These are phyloP conservation scores for Bassia scoparia DNA, from an alignment of 148 eudicot species.

Conservation along the genomic window DNA sequence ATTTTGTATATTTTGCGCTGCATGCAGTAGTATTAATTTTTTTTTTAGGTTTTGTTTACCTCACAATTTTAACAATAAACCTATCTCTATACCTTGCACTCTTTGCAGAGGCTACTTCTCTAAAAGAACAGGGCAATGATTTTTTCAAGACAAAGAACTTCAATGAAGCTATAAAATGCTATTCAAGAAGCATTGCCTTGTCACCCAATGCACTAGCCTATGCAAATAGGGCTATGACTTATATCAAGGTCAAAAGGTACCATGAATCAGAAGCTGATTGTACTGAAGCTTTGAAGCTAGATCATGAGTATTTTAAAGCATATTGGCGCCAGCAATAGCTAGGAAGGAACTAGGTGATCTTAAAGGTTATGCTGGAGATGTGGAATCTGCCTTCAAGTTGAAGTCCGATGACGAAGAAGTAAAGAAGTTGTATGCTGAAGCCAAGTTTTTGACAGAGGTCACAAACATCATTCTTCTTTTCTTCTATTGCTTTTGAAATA, in stretches of 20 bases:
- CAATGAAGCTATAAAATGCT: constrained; percentile 87
- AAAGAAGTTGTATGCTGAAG: constrained; percentile 59
- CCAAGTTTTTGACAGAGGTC: too few relatives aligned
- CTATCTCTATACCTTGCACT: background rate
- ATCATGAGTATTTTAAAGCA: constrained; percentile 80
- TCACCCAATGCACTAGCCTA: constrained; percentile 80
- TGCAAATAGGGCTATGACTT: constrained; percentile 94
- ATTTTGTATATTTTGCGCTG: background rate
- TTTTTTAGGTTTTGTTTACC: background rate
- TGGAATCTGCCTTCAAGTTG: constrained; percentile 67
- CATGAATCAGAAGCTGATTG: constrained; percentile 89
- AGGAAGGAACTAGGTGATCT: too few relatives aligned
- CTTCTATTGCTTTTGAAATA: too few relatives aligned
- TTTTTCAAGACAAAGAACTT: too few relatives aligned
- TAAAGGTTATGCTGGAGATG: constrained; percentile 71
- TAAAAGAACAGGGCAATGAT: constrained; percentile 57
- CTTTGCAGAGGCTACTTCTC: constrained; percentile 6
- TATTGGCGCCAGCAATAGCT: constrained; percentile 76
- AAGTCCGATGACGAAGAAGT: constrained; percentile 73
- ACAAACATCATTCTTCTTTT: too few relatives aligned
- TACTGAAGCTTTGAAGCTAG: constrained; percentile 76
- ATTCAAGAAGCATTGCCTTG: constrained; percentile 78
- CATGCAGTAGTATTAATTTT: background rate
- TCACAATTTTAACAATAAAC: background rate
- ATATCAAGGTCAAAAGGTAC: constrained; percentile 65